phyloP scores from a whole-genome alignment of 306 rosid species.

The Alnus rubra region DNA sequence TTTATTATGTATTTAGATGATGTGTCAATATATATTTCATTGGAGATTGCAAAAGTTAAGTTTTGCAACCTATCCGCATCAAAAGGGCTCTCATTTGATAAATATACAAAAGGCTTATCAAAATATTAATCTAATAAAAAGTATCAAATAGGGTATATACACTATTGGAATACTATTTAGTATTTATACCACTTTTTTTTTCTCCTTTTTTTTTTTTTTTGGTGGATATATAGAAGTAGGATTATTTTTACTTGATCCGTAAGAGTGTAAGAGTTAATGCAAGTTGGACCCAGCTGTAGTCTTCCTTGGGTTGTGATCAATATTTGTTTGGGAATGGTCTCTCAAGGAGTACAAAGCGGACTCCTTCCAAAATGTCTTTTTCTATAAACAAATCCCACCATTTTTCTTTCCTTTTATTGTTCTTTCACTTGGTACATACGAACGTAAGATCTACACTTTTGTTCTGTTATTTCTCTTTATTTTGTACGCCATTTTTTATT shows the following conservation, averaged over 20 bases:
- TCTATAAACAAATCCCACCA: background rate
- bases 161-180: too few relatives aligned
- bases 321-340: background rate
- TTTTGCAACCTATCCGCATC: too few relatives aligned
- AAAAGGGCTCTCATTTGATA: too few relatives aligned
- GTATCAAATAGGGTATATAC: too few relatives aligned
- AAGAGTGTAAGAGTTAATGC: conserved; percentile 1
- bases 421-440: background rate
- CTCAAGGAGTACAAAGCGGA: background rate
- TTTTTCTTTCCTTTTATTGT: conserved; percentile 18
- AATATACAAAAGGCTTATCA: too few relatives aligned
- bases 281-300: background rate
- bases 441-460: background rate
- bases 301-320: background rate
- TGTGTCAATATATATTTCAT: too few relatives aligned
- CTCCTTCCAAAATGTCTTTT: background rate
- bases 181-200: too few relatives aligned
- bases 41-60: too few relatives aligned
- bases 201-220: background rate
- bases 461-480: too few relatives aligned
- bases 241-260: background rate
- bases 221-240: background rate
- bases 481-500: too few relatives aligned
- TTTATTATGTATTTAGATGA: too few relatives aligned
- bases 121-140: too few relatives aligned